Evolutionary conservation across 2,329 filamentous ascomycete genomes (phyloP), one percentile per base, ranked within the genome.

Genomic region (Biscogniauxia mediterranea): DNA sequence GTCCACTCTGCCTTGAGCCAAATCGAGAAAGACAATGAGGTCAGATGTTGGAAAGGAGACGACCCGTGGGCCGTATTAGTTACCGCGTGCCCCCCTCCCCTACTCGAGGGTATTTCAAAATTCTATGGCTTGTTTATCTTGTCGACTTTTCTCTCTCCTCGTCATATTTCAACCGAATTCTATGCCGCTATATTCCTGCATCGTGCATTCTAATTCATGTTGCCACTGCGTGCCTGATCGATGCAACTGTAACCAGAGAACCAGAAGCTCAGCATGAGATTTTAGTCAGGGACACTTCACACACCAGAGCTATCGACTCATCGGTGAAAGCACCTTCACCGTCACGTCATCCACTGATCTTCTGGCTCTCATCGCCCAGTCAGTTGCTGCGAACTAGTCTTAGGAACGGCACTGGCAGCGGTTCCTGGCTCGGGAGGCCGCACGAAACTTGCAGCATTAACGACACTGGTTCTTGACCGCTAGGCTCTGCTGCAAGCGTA

Each of bases 361-460:
- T 64, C 55, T 20, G 23, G 42, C 38, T 50, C 52, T 54, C 54
- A 51, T 52, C 42, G 20, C 54, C 53, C 51, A 59, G 62, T 60
- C 52, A 59, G 60, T 68, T 66, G 58, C 57, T 65, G 57, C 59
- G 59, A 50, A 59, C 56, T 59, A 58, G 51, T 60, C 46, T 61
- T 38, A 61, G 61, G 61, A 60, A 63, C 59, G 64, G 52, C 61
- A 62, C 60, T 56, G 58, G 63, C 64, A 68, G 66, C 63, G 62
- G 67, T 69, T 72, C 68, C 62, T 70, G 67, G 23, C 54, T 70
- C 72, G 72, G 72, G 71, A 73, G 63, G 64, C 69, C 69, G 70
- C 72, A 73, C 71, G 57, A 69, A 59, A 65, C 63, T 63, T 67
- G 70, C 71, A 71, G 70, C 70, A 65, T 63, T 68, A 66, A 62